Base-by-base conservation (phyloP, 2,329 filamentous ascomycete species). In the Aspergillus neotritici region DNA sequence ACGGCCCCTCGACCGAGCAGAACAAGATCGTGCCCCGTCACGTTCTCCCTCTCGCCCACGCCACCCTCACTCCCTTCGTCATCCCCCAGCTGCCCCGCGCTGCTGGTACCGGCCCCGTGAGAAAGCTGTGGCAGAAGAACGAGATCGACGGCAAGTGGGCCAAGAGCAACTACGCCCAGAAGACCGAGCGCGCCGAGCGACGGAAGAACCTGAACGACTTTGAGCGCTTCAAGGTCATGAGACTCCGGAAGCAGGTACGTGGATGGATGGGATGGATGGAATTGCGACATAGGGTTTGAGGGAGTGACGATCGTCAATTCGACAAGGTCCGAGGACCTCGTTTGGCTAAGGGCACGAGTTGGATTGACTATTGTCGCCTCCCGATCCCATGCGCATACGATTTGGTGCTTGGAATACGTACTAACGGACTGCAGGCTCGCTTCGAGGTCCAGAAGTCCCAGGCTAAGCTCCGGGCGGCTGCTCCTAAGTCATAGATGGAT, bases 171-270 rank as follows among this genome's bases (percentile, higher is more conserved):
- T 95, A 86, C 84, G 88, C 90, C 67, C 93, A 98, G 87, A 90
- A 88, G 82, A 83, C 86, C 69, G 82, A 83, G 62, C 85, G 87
- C 76, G 80, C 81, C 64, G 80, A 87, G 74, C 86, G 87, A 78
- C 86, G 93, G 80, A 86, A 85, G 78, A 82, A 82, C 66, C 80
- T 98, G 60, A 94, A 84, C 75, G 93, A 98, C 82, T 98, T 98
- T 71, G 93, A 98, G 80, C 86, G 93, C 74, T 98, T 97, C 88
- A 96, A 98, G 87, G 93, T 97, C 66, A 80, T 97, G 83, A 85
- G 91, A 75, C 80, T 97, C 77, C 94, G 91, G 86, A 98, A 98
- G 84, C 90, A 96, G 85, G 87, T 90, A 70, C 60, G 79, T 77
- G 43, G 47, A 38, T 37, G 50, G n/a, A n/a, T 31, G 4, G 14